Evolutionary conservation across 179 eudicot genomes (phyloP), one percentile per base, ranked within the genome.

Genomic region (Beta lomatogona): DNA sequence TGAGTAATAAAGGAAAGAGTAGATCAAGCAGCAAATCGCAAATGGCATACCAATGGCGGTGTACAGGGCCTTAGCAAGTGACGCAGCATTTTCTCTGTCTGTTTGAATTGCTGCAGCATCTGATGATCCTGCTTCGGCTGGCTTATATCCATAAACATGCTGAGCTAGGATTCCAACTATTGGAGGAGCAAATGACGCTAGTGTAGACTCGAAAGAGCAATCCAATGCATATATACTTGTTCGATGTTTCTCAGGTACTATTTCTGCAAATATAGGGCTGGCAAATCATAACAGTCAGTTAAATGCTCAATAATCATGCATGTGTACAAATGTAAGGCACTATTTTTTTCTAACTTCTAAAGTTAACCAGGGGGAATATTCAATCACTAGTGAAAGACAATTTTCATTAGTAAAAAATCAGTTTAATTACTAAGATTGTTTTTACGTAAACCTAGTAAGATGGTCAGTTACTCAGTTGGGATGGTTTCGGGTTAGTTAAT

Each of bases 221-320:
- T 94, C 98, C 86, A 94, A 79, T 59, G 98, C 98, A 70, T 94
- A 94, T 84, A 94, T 89, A 85, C 92, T 93, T 45, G 98, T 94
- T 68, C 97, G 84, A n/a, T 90, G 85, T 75, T 90, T 90, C 82
- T 92, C 92, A 3, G 98, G 97, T 16, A 94, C 98, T 83, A 93
- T 92, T 82, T 94, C 98, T 83, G 96, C 97, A 86, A 94, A 93
- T 79, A 94, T 94, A 61, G 98, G 98, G 85, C 97, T 92, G 92
- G 28, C 25, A 75, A 60, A 52, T 19, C 77, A 78, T 60, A 60
- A 18, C 14, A 7, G 59, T 81, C 83, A 81, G 78, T 61, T 44
- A 9, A 4, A 22, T 61, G 31, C 66, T 48, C 52, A 48, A 48
- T 48, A 48, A 48, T 48, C 9, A 48, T 60, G 65, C 41, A 36